Percentiles rank a stretch among this genome's conserved stretches.
Evolutionary conservation across 2,329 filamentous ascomycete genomes (phyloP).

Genomic region (Coniochaeta hoffmannii): DNA sequence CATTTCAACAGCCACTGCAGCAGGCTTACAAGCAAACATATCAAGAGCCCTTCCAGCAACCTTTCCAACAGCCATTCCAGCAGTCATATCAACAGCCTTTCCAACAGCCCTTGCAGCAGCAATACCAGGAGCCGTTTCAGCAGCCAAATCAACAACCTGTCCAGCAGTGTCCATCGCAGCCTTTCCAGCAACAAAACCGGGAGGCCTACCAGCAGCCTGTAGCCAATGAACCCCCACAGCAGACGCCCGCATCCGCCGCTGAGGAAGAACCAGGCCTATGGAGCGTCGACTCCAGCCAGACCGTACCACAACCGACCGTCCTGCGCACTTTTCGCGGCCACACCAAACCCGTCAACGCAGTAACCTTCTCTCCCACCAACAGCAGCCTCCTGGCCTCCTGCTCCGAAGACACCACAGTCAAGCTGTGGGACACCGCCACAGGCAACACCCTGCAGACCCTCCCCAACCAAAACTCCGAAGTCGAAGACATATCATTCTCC

Average conservation of each 20-base stretch:
- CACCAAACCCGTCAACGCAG: slow-evolving; percentile 2
- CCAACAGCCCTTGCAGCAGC: too few relatives aligned
- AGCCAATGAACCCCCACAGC: background rate
- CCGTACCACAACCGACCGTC: background rate
- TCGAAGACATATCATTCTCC: background rate
- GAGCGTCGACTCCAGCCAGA: background rate
- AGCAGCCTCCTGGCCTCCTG: slow-evolving; percentile 1
- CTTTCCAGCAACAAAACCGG: too few relatives aligned
- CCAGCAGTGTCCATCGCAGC: too few relatives aligned
- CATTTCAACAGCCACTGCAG: too few relatives aligned
- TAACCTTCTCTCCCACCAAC: slow-evolving; percentile 2
- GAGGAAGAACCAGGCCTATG: background rate
- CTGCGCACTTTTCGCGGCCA: background rate
- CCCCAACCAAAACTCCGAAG: background rate
- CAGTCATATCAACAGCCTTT: too few relatives aligned
- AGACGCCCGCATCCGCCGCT: background rate
- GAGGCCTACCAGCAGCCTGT: background rate
- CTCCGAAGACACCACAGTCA: slow-evolving; percentile 4
- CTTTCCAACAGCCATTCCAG: too few relatives aligned
- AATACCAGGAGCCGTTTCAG: too few relatives aligned
- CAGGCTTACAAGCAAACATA: too few relatives aligned
- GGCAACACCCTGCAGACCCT: background rate
- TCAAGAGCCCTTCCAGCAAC: too few relatives aligned
- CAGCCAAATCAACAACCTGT: too few relatives aligned
- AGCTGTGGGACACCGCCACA: slow-evolving; percentile 3